phyloP scores from a whole-genome alignment of 768 basidiomycete genomes.

The Russula brevipes region DNA sequence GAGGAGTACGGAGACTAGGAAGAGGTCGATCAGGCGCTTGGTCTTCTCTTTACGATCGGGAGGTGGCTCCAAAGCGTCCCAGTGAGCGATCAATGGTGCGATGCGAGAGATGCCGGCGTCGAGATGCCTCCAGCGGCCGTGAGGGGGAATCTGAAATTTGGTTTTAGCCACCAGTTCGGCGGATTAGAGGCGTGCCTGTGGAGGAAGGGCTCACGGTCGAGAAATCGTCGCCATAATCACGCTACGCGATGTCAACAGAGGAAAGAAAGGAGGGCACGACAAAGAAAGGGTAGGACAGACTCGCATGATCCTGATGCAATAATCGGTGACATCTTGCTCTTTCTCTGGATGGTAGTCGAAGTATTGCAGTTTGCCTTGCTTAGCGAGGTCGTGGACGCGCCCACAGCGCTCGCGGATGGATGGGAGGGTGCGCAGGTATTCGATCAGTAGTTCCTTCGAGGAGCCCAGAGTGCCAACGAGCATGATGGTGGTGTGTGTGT shows the following conservation, averaged over 20 bases:
- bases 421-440: slow-evolving; percentile 78
- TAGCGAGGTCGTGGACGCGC: slow-evolving; percentile 72
- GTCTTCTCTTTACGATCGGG: slow-evolving; percentile 55
- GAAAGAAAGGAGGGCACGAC: not conserved
- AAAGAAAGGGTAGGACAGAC: slow-evolving; percentile 36
- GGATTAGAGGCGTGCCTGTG: not conserved
- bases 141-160: slow-evolving; percentile 64
- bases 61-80: slow-evolving; percentile 42
- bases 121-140: slow-evolving; percentile 87
- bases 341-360: slow-evolving; percentile 81
- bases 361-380: slow-evolving; percentile 69
- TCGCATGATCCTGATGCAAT: slow-evolving; percentile 73
- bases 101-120: slow-evolving; percentile 66
- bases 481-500: slow-evolving; percentile 21
- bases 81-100: slow-evolving; percentile 50
- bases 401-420: slow-evolving; percentile 85
- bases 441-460: slow-evolving; percentile 39
- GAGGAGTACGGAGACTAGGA: slow-evolving; percentile 84
- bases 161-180: not conserved
- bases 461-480: slow-evolving; percentile 3
- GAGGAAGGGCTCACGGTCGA: slow-evolving; percentile 42
- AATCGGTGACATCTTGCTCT: slow-evolving; percentile 61
- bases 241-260: slow-evolving; percentile 37
- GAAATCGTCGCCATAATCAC: slow-evolving; percentile 74
- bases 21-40: slow-evolving; percentile 80